Percentiles rank a stretch among this genome's conserved stretches.
These are phyloP conservation scores for Biscogniauxia marginata DNA, from an alignment of 2,329 filamentous ascomycete genomes.

Conservation along the genomic window DNA sequence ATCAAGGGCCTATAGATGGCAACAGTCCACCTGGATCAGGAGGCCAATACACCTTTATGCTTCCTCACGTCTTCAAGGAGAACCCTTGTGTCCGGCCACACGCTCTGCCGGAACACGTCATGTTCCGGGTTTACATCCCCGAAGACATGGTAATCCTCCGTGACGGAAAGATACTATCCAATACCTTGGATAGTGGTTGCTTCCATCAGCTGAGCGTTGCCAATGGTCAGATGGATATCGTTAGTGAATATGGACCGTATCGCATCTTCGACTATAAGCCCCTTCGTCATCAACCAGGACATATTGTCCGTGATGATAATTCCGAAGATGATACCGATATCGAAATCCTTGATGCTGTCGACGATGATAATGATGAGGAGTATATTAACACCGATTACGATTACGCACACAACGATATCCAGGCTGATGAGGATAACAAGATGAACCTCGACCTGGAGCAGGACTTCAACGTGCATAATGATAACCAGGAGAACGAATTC, in stretches of 20 bases:
- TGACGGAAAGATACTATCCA: not conserved
- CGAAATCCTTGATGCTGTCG: not conserved
- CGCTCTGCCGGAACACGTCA: not conserved
- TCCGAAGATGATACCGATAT: not conserved
- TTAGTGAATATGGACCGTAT: not conserved
- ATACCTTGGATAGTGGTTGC: not conserved
- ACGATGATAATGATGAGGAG: not conserved
- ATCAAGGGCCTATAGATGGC: not conserved
- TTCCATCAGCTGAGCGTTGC: not conserved
- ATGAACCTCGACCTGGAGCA: too few relatives aligned
- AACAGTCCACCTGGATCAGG: not conserved
- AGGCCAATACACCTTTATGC: constrained; percentile 1
- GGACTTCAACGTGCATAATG: too few relatives aligned
- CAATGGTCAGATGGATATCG: not conserved
- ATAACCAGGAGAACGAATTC: too few relatives aligned
- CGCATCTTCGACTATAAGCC: not conserved
- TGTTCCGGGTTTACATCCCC: not conserved
- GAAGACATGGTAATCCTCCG: not conserved
- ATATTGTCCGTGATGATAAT: not conserved
- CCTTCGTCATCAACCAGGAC: not conserved
- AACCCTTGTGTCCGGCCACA: not conserved
- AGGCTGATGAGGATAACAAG: too few relatives aligned
- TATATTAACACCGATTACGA: too few relatives aligned
- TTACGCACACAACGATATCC: too few relatives aligned
- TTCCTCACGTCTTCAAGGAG: not conserved